Evolutionary conservation across 345 rosid species (phyloP), one percentile per base, ranked within the genome.

Genomic region (Brassica rapa): DNA sequence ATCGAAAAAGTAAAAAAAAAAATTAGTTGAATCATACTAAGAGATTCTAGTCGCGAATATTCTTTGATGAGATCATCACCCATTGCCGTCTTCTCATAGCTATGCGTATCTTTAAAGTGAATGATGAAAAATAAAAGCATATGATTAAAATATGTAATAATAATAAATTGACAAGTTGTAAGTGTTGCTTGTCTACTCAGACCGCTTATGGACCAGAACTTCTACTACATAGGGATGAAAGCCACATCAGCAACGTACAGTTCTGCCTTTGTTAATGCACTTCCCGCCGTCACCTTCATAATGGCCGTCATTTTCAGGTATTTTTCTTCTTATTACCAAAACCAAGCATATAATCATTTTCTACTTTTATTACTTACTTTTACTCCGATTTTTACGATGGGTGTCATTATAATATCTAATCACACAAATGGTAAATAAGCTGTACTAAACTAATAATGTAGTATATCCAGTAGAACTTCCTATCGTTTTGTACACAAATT

Each of bases 221-320:
- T 92, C 24, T 94, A 89, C 80, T 89, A 84, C 76, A 35, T 89
- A 68, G 99, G 99, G 41, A 84, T 94, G 98, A 87, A 92, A 82
- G 80, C 82, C 84, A 92, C 99, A 16, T 85, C 96, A 0, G 98
- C 99, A 55, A 95, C 98, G 32, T 92, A 88, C 75, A 80, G 91
- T 68, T 87, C 97, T 0, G 93, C 97, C 10, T 77, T 82, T 10
- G 75, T 82, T 77, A 95, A 92, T 74, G 74, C 87, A 82, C 95
- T 95, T 71, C 98, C 99, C 0, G 99, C 99, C 35, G 24, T 92
- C 49, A 93, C 99, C 61, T 91, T 95, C 81, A 79, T 91, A 29
- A 23, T 95, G 91, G 98, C 99, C 5, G 73, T 94, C 75, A 84
- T 90, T 79, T 92, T 92, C 96, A 86, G 97, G 96, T 92, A 33